Evolutionary conservation across 2,329 filamentous ascomycete genomes (phyloP), one percentile per base, ranked within the genome.

Genomic region (Aspergillus quadricinctus): DNA sequence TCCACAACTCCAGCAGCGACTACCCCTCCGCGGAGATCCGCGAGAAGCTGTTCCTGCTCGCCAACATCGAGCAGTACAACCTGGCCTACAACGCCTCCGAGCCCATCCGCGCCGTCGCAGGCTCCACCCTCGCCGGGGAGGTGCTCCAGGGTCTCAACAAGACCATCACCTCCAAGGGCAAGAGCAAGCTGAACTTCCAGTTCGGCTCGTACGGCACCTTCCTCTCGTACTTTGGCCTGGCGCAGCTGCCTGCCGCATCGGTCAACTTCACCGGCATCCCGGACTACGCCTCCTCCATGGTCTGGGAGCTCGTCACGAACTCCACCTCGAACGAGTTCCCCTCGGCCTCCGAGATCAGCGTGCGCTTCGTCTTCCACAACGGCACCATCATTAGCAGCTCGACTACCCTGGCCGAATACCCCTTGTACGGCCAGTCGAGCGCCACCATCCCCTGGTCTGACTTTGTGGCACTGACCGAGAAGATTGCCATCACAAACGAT

Each of bases 271-370:
- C 77, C 57, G 89, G 89, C 54, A 78, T 96, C 11, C 85, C 88
- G n/a, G 87, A 92, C 75, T 96, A 96, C 67, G 91, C 91, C 4
- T 88, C 87, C 2, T 85, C 85, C 61, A 90, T 96, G 83, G 80
- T 80, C 5, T 92, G 95, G 70, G 92, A 96, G 78, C 81, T 81
- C 23, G 81, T 85, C 64, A 86, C 83, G 43, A 80, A 83, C 58
- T 67, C 67, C 4, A 64, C 67, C 6, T 66, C 70, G 0, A 64
- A 66, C 3, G 67, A 66, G 0, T 80, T 81, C 64, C 80, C 80
- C 2, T 62, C 70, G 3, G 59, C 65, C 17, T 72, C 78, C 0
- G 82, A 87, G 3, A 72, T 86, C 41, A 78, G 77, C 55, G 81
- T 87, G 11, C 78, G 84, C 35, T 87, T 87, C 75, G 64, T 83